Evolutionary conservation across 768 basidiomycete genomes (phyloP).

Genomic region (Cystofilobasidium macerans): DNA sequence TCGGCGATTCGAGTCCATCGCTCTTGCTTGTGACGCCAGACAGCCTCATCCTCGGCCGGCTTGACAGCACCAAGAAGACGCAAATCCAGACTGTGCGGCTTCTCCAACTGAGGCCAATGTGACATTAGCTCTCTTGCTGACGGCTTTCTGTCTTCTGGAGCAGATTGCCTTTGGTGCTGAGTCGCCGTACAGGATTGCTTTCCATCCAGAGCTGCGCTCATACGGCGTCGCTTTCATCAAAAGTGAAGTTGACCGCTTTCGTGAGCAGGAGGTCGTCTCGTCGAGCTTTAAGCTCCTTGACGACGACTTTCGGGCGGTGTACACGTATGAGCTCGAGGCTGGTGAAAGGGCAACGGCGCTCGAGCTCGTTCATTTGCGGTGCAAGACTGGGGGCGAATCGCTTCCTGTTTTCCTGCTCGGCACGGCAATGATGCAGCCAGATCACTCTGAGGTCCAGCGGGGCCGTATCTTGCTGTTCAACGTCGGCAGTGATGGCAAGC

Average conservation of each 20-base stretch:
- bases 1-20: conserved; percentile 43
- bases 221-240: conserved; percentile 59
- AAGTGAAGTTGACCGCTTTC: conserved; percentile 48
- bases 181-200: conserved; percentile 56
- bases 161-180: conserved; percentile 64
- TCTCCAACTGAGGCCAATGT: background rate
- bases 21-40: conserved; percentile 51
- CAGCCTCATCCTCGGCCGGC: conserved; percentile 54
- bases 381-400: background rate
- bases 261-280: conserved; percentile 43
- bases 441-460: conserved; percentile 29
- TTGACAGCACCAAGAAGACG: conserved; percentile 61
- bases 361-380: conserved; percentile 5
- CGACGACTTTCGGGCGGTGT: conserved; percentile 38
- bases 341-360: conserved; percentile 21
- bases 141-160: conserved; percentile 9
- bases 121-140: conserved; percentile 3
- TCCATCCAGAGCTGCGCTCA: conserved; percentile 47
- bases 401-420: conserved; percentile 40
- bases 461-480: conserved; percentile 53
- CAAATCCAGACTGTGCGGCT: conserved; percentile 66
- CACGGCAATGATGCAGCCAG: conserved; percentile 33
- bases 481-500: conserved; percentile 32
- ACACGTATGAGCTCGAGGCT: conserved; percentile 3
- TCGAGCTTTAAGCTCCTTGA: conserved; percentile 60